Conservation (phyloP, 495 filamentous ascomycete species). For the Neurospora pannonica region DNA sequence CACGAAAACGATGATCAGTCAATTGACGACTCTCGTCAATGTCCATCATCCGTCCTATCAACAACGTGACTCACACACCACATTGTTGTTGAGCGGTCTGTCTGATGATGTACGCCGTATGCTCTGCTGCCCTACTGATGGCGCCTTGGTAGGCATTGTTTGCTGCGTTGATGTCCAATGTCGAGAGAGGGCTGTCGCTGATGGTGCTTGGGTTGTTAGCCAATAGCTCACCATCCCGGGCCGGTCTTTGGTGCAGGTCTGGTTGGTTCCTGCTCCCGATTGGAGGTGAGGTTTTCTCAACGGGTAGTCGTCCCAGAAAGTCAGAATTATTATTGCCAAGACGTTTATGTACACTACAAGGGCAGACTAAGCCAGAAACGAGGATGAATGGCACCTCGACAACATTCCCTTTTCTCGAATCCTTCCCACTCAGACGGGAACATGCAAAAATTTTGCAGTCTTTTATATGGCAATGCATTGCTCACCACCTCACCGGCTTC, state of each 20-base stretch:
- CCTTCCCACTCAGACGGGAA: neutral
- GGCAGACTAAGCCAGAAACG: neutral
- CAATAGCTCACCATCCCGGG: constrained; percentile 24
- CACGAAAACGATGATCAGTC: neutral
- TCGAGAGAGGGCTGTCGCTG: constrained; percentile 21
- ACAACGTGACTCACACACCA: constrained; percentile 26
- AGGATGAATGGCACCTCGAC: neutral
- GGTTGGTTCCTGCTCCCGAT: constrained; percentile 21
- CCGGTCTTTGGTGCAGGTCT: constrained; percentile 26
- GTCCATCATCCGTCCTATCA: neutral
- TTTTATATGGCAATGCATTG: neutral
- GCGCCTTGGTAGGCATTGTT: constrained; percentile 13
- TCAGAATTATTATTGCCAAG: neutral
- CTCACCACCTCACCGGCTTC: neutral
- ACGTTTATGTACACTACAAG: neutral
- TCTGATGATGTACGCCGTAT: constrained; percentile 20
- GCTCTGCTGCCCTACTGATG: constrained; percentile 30
- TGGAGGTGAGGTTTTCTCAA: constrained; percentile 9
- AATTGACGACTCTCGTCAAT: neutral
- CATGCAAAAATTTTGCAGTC: neutral
- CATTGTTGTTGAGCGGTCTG: constrained; percentile 7
- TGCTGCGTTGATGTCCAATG: constrained; percentile 42
- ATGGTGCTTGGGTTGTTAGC: constrained; percentile 21
- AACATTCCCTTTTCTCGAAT: neutral
- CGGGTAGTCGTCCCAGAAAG: neutral